These are phyloP conservation scores for Phialemoniopsis sp. DNA, from an alignment of 2,329 filamentous ascomycete genomes.

Conservation along the genomic window DNA sequence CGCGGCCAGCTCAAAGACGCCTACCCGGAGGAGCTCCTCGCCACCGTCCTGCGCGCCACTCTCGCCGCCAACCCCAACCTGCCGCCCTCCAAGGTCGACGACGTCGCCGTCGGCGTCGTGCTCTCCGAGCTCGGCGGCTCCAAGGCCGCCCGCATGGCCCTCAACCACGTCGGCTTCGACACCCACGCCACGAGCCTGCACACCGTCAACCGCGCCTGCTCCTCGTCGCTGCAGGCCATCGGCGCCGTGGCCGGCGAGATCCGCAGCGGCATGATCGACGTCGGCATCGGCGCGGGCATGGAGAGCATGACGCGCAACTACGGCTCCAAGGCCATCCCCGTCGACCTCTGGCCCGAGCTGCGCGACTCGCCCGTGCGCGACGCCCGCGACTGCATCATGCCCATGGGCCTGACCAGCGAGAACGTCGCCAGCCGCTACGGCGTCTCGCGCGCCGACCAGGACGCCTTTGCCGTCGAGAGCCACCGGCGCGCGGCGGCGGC, in stretches of 20 bases:
- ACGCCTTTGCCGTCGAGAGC: slow-evolving; percentile 72
- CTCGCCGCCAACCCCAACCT: slow-evolving; percentile 69
- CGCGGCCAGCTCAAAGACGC: slow-evolving; percentile 82
- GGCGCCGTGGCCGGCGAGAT: slow-evolving; percentile 72
- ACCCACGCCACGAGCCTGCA: slow-evolving; percentile 66
- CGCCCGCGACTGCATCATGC: slow-evolving; percentile 84
- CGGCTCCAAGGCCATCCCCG: slow-evolving; percentile 77
- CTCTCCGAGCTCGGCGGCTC: slow-evolving; percentile 85
- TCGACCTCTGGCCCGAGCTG: slow-evolving; percentile 72
- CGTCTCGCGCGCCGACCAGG: slow-evolving; percentile 72
- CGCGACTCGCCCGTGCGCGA: slow-evolving; percentile 61
- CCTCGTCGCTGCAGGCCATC: slow-evolving; percentile 73
- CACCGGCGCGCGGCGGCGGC: slow-evolving; percentile 72
- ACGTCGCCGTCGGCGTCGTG: slow-evolving; percentile 84
- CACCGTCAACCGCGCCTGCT: slow-evolving; percentile 86
- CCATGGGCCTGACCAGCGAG: slow-evolving; percentile 87
- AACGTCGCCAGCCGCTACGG: slow-evolving; percentile 79
- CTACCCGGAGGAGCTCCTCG: slow-evolving; percentile 85
- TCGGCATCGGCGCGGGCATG: slow-evolving; percentile 84
- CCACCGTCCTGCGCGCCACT: slow-evolving; percentile 62
- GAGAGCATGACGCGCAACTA: slow-evolving; percentile 97
- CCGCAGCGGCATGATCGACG: slow-evolving; percentile 65
- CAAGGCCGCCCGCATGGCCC: slow-evolving; percentile 88
- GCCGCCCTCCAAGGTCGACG: slow-evolving; percentile 65
- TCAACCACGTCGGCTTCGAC: slow-evolving; percentile 77